Evolutionary conservation across 2,329 filamentous ascomycete species (phyloP).

Genomic region (Fusarium ambrosium): DNA sequence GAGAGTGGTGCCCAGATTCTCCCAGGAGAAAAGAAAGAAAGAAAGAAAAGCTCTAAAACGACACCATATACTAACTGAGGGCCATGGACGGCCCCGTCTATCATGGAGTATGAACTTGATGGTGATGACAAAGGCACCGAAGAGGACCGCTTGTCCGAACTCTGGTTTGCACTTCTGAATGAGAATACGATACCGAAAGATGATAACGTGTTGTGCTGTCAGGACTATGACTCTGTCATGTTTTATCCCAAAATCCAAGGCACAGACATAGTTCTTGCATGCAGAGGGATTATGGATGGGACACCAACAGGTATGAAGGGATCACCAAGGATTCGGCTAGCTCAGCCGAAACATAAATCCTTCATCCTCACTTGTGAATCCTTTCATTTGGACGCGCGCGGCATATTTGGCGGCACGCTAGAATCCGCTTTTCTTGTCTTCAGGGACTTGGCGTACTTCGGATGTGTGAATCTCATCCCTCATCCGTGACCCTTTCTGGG

Average conservation of each 20-base stretch:
- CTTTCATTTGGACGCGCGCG: background rate
- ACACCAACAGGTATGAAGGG: fast-evolving
- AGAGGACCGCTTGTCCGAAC: background rate
- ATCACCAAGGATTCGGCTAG: background rate
- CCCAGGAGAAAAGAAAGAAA: background rate
- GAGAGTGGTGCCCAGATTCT: background rate
- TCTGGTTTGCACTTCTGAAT: background rate
- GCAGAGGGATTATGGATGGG: background rate
- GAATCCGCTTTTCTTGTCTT: background rate
- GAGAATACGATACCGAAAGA: background rate
- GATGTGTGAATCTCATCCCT: too few species aligned
- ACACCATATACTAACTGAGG: background rate
- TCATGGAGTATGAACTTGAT: too few species aligned
- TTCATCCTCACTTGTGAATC: background rate
- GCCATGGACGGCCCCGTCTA: background rate
- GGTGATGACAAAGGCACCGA: too few species aligned
- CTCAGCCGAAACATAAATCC: background rate
- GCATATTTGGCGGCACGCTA: background rate
- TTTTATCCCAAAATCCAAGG: background rate
- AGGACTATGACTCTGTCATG: background rate
- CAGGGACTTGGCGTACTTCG: background rate
- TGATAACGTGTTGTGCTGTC: background rate
- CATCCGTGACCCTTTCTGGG: too few species aligned
- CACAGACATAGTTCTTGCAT: background rate
- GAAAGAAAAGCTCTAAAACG: background rate